Percentiles rank a stretch among this genome's conserved stretches.
Conservation (phyloP, 2,329 filamentous ascomycete species). For the Talaromyces sp. region DNA sequence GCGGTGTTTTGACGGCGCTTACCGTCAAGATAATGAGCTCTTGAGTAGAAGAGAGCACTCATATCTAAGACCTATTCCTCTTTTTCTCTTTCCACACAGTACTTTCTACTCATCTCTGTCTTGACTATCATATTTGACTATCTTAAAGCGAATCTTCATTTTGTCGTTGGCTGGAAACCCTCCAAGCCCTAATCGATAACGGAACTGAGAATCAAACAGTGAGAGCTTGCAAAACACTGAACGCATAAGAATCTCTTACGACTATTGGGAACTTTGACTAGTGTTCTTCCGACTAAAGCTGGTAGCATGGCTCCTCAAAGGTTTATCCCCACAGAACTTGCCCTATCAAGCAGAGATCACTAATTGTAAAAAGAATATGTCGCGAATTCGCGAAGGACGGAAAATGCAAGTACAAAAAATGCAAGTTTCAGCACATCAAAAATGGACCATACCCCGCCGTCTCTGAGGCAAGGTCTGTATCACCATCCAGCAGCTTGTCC, state of each 20-base stretch:
- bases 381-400: slow-evolving; percentile 1
- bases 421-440: slow-evolving; percentile 8
- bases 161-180: neutral
- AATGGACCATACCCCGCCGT: neutral
- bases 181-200: neutral
- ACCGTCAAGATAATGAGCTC: neutral
- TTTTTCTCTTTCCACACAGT: neutral
- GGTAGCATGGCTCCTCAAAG: neutral
- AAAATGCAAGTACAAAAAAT: slow-evolving; percentile 4
- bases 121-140: neutral
- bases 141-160: neutral
- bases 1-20: neutral
- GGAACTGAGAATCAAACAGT: neutral
- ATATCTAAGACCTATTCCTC: neutral
- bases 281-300: neutral
- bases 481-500: neutral
- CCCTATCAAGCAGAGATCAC: neutral
- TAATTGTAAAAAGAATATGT: slow-evolving; percentile 1
- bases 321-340: neutral
- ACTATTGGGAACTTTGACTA: neutral
- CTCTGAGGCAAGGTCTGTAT: neutral
- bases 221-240: neutral
- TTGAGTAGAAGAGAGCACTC: neutral
- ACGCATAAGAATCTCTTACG: too few species aligned
- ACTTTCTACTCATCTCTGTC: neutral